These are phyloP conservation scores for Torulaspora franciscae DNA, from an alignment of 805 yeast genomes.

Conservation along the genomic window DNA sequence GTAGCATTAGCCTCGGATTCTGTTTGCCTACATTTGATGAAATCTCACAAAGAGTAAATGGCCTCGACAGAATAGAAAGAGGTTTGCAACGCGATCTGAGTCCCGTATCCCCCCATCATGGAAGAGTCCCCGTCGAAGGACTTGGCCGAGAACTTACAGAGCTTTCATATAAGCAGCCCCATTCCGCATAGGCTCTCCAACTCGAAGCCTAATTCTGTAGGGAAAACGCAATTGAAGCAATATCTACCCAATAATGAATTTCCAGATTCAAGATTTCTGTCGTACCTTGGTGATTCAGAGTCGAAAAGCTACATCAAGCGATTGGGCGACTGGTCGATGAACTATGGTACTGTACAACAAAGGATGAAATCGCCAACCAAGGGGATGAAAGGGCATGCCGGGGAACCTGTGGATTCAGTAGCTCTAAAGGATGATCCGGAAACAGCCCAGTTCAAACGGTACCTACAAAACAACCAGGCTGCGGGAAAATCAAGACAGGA, in stretches of 20 bases:
- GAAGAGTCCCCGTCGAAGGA: conserved; percentile 16
- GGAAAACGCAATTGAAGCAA: conserved; percentile 13
- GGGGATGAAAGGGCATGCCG: background rate
- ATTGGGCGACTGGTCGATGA: conserved; percentile 27
- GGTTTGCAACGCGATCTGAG: background rate
- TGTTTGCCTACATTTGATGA: conserved; percentile 12
- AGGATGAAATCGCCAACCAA: conserved; percentile 10
- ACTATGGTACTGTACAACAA: conserved; percentile 26
- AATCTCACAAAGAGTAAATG: conserved; percentile 11
- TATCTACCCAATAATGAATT: conserved; percentile 18
- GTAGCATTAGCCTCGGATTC: conserved; percentile 1
- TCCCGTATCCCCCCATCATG: background rate
- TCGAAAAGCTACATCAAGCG: conserved; percentile 16
- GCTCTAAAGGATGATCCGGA: conserved; percentile 4
- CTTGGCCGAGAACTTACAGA: conserved; percentile 21
- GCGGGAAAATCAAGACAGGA: conserved; percentile 1
- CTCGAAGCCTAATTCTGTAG: background rate
- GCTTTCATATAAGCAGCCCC: conserved; percentile 27
- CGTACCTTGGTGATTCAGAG: conserved; percentile 12
- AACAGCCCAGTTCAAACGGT: conserved; percentile 29
- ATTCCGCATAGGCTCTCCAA: background rate
- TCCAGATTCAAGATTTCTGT: conserved; percentile 18
- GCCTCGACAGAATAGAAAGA: background rate
- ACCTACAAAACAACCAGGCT: conserved; percentile 10
- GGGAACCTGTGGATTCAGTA: background rate